These are phyloP conservation scores for Aurantiochytrium sp. DNA, from an alignment of 108 stramenopile genomes.

Conservation along the genomic window DNA sequence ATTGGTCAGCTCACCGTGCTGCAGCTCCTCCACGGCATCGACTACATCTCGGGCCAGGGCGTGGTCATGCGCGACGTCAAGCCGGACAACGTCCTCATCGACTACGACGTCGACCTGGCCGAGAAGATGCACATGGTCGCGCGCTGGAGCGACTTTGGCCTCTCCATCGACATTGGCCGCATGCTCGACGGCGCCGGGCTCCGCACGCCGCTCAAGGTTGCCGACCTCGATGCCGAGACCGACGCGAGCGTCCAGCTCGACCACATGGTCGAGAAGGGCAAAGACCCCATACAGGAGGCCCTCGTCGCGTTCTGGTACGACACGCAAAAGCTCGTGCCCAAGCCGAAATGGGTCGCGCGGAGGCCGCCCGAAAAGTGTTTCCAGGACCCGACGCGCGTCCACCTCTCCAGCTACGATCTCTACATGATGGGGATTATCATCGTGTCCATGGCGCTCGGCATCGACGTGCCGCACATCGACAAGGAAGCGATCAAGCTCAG, in stretches of 20 bases:
- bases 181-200: not conserved
- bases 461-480: not conserved
- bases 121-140: not conserved
- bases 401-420: not conserved
- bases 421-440: conserved; percentile 23
- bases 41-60: not conserved
- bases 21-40: not conserved
- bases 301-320: conserved; percentile 15
- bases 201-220: not conserved
- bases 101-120: not conserved
- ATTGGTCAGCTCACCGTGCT: not conserved
- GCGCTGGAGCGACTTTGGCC: conserved; percentile 31
- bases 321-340: conserved; percentile 28
- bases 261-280: not conserved
- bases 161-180: not conserved
- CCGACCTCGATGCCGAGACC: not conserved
- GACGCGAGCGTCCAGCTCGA: not conserved
- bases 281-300: not conserved
- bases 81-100: conserved; percentile 16
- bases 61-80: conserved; percentile 10
- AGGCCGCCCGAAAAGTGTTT: not conserved
- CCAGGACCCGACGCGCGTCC: not conserved
- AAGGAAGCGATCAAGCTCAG: not conserved
- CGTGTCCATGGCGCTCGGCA: conserved; percentile 21
- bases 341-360: not conserved